Evolutionary conservation across 768 basidiomycete species (phyloP).

Genomic region (Hygrocybe coccinea): DNA sequence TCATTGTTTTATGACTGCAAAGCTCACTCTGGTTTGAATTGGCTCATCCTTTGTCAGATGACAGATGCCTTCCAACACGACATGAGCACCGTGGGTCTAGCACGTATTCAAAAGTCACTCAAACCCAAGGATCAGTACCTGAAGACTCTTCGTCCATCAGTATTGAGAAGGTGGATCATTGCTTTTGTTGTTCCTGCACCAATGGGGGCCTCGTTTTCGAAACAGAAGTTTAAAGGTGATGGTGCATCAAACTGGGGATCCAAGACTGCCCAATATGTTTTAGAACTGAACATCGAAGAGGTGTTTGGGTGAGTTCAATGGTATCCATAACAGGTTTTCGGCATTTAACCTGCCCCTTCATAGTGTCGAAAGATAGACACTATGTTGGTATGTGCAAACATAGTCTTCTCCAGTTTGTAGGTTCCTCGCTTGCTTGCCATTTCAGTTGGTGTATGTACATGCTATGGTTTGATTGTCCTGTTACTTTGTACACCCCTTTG

Average conservation of each 20-base stretch:
- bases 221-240: background rate
- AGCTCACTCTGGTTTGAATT: background rate
- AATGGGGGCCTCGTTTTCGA: background rate
- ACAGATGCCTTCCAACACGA: background rate
- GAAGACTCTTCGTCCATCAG: constrained; percentile 4
- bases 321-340: too few relatives aligned
- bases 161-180: background rate
- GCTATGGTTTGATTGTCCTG: too few relatives aligned
- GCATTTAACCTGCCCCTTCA: too few relatives aligned
- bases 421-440: too few relatives aligned
- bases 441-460: too few relatives aligned
- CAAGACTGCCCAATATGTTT: constrained; percentile 6
- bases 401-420: too few relatives aligned
- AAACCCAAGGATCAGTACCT: background rate
- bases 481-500: too few relatives aligned
- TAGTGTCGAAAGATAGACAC: too few relatives aligned
- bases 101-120: background rate
- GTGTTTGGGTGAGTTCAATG: background rate
- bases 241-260: background rate
- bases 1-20: constrained; percentile 3
- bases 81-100: background rate
- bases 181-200: constrained; percentile 3
- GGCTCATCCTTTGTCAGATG: constrained; percentile 5
- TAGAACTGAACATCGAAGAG: background rate
- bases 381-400: too few relatives aligned